phyloP scores from a whole-genome alignment of 2,329 filamentous ascomycete genomes.

The Colletotrichum lupini region DNA sequence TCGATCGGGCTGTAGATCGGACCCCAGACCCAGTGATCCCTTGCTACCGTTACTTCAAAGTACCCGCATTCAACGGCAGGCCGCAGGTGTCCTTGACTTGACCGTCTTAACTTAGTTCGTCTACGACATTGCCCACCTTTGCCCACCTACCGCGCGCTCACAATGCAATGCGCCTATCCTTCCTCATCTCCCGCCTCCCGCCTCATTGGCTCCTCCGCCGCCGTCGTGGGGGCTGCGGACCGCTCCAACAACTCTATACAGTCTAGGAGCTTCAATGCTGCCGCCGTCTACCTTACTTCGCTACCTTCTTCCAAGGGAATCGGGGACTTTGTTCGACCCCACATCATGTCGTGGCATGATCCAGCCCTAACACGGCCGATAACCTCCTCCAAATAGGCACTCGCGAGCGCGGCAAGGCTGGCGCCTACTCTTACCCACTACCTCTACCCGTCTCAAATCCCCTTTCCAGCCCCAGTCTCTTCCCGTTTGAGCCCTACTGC shows the following conservation, averaged over 20 bases:
- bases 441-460: slow-evolving; percentile 46
- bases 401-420: slow-evolving; percentile 42
- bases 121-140: neutral
- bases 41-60: neutral
- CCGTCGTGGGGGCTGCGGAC: slow-evolving; percentile 8
- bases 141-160: slow-evolving; percentile 8
- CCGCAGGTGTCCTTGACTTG: neutral
- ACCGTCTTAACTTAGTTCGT: neutral
- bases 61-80: neutral
- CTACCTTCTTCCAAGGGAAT: neutral
- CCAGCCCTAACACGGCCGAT: slow-evolving; percentile 18
- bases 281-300: neutral
- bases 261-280: neutral
- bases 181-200: slow-evolving; percentile 24
- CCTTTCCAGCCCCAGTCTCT: slow-evolving; percentile 35
- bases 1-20: neutral
- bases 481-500: slow-evolving; percentile 15
- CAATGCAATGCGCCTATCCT: slow-evolving; percentile 31
- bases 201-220: slow-evolving; percentile 26
- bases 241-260: neutral
- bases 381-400: slow-evolving; percentile 3
- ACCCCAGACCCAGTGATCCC: slow-evolving; percentile 1
- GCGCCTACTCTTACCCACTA: slow-evolving; percentile 47
- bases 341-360: slow-evolving; percentile 18
- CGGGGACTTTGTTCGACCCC: slow-evolving; percentile 5